Base-by-base conservation (phyloP, 371 early-diverging fungal species). In the Mucor racemosus region DNA sequence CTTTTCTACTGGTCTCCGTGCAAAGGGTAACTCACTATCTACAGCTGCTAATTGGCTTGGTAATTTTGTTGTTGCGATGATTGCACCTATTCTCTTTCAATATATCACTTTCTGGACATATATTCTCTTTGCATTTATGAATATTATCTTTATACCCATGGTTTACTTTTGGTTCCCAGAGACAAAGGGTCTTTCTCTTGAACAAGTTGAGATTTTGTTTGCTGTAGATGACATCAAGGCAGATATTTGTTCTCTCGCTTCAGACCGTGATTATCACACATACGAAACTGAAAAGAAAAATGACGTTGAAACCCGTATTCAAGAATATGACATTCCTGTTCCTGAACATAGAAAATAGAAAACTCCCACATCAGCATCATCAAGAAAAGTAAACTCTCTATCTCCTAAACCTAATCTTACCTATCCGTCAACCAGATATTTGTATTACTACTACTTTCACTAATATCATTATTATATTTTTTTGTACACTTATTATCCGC, bases 41-140 rank as follows among this genome's bases (percentile, higher is more conserved):
- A 89, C 87, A 59, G 84, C 87, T 60, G 75, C 88, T 62, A 90
- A 91, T 75, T 91, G 89, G 90, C 74, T 72, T 44, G 78, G 76
- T 65, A 84, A 83, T 64, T 80, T 83, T 63, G 50, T 83, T 21
- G 74, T 83, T 21, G 77, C 79, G 1, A 80, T 77, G 64, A 71
- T 75, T 56, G 72, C 76, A 5, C 84, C 84, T 7, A 60, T 80
- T 17, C 76, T 83, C 42, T 73, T 83, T 60, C 74, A 71, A 35
- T 92, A 95, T 77, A 72, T 86, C 35, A 75, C 74, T 55, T 79
- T 74, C 56, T 81, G 83, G 67, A 74, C 77, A 13, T 90, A 86
- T 76, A 78, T 85, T 57, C 71, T 74, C 2, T 67, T 74, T 67
- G 71, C 63, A 9, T 64, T 44, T 44, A 35, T 72, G 10, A 74